Conservation (phyloP, 1,284 basidiomycete genomes). For the Ceratobasidium papillatum region DNA sequence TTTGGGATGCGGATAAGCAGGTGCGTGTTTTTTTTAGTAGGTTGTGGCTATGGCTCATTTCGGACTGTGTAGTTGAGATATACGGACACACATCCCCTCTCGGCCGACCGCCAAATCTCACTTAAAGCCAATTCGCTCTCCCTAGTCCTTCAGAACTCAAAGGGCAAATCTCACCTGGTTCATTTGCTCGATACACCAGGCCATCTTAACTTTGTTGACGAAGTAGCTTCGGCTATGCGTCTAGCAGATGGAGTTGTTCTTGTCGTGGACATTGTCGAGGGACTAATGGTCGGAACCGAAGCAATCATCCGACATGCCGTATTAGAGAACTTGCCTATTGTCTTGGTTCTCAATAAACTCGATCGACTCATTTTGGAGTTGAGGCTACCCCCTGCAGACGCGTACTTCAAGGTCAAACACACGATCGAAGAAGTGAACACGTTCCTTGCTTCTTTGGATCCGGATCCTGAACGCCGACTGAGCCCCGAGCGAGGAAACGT, state of each 20-base stretch:
- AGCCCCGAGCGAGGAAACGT: conserved; percentile 97
- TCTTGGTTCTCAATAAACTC: conserved; percentile 96
- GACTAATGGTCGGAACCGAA: conserved; percentile 91
- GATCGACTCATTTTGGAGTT: conserved; percentile 97
- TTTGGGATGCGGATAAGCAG: conserved; percentile 89
- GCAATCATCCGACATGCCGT: conserved; percentile 85
- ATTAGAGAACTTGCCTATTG: conserved; percentile 89
- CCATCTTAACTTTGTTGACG: conserved; percentile 97
- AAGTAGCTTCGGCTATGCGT: conserved; percentile 88
- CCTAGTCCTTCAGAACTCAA: conserved; percentile 84
- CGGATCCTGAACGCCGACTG: conserved; percentile 84
- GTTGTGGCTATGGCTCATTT: not conserved
- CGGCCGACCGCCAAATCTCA: conserved; percentile 89
- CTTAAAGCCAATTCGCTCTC: conserved; percentile 98
- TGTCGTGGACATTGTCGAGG: conserved; percentile 96
- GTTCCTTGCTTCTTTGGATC: conserved; percentile 86
- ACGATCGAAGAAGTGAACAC: conserved; percentile 99
- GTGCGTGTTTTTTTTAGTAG: conserved; percentile 56
- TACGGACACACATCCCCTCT: conserved; percentile 93
- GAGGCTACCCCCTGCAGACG: conserved; percentile 93
- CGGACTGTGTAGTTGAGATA: conserved; percentile 74
- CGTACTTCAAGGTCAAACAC: conserved; percentile 99
- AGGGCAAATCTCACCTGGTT: conserved; percentile 91
- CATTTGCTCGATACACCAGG: conserved; percentile 98
- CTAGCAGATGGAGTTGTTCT: conserved; percentile 93